These are phyloP conservation scores for Daedaleopsis sinensis DNA, from an alignment of 768 basidiomycete species.

Conservation along the genomic window DNA sequence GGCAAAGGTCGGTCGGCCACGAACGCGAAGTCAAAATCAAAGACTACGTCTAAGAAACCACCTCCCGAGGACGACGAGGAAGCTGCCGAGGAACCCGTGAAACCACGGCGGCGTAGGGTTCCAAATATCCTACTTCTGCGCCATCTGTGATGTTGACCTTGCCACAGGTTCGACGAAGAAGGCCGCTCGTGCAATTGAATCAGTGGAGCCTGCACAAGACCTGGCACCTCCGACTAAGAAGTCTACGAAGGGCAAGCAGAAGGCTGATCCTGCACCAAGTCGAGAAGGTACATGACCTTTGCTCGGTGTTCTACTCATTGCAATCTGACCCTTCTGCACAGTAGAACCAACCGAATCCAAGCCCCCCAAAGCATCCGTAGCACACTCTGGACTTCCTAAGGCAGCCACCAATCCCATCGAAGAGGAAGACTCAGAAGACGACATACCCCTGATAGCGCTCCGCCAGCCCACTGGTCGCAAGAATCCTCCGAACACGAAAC, in stretches of 20 bases:
- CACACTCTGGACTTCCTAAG: not conserved
- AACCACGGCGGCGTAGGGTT: not conserved
- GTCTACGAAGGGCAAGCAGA: not conserved
- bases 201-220: not conserved
- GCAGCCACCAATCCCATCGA: not conserved
- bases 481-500: not conserved
- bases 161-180: not conserved
- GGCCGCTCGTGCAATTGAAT: not conserved
- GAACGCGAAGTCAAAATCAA: not conserved
- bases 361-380: not conserved
- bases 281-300: no score
- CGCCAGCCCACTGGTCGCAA: not conserved
- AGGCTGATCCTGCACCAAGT: no score
- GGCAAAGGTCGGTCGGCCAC: not conserved
- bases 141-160: not conserved
- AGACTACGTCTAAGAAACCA: not conserved
- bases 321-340: no score
- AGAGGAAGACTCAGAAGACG: not conserved
- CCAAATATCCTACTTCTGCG: not conserved
- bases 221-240: not conserved
- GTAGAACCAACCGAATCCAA: no score
- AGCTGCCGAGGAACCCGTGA: not conserved
- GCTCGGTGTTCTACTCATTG: no score
- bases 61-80: not conserved
- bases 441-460: not conserved